Conservation (phyloP, 352 stramenopile species). For the Globisporangium takayamanum region DNA sequence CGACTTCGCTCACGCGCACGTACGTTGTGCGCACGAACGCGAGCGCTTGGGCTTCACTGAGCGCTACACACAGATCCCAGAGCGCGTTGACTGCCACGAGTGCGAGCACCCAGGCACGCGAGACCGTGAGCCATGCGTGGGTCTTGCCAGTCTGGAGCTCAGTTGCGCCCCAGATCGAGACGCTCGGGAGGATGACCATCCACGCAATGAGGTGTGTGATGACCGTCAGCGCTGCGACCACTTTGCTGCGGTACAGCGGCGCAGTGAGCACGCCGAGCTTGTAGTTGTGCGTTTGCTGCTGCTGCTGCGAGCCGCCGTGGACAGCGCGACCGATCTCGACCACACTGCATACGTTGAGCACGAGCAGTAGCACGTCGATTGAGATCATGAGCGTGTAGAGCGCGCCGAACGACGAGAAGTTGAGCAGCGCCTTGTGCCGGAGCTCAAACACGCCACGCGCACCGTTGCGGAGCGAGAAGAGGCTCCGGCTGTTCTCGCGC, state of each 20-base stretch:
- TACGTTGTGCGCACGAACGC: constrained; percentile 23
- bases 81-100: constrained; percentile 27
- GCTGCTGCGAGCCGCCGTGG: constrained; percentile 11
- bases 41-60: constrained; percentile 24
- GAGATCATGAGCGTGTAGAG: constrained; percentile 41
- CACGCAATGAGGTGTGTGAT: constrained; percentile 40
- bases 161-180: constrained; percentile 22
- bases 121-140: constrained; percentile 30
- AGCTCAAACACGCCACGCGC: constrained; percentile 11
- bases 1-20: constrained; percentile 27
- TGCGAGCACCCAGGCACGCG: constrained; percentile 30
- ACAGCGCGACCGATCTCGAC: constrained; percentile 28
- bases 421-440: constrained; percentile 26
- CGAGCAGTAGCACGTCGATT: constrained; percentile 30
- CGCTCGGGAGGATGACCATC: constrained; percentile 36
- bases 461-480: constrained; percentile 13
- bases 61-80: constrained; percentile 27
- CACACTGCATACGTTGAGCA: constrained; percentile 22
- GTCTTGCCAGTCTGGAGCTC: constrained; percentile 14
- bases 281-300: constrained; percentile 12
- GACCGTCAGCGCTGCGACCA: constrained; percentile 25
- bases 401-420: constrained; percentile 34
- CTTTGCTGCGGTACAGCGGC: constrained; percentile 32
- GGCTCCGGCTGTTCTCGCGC: constrained; percentile 22
- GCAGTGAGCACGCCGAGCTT: constrained; percentile 32